A percentile compares a stretch with the other conserved stretches of the same genome.
Evolutionary conservation across 2,329 filamentous ascomycete species (phyloP).

Genomic region (Diaporthe ampelina): DNA sequence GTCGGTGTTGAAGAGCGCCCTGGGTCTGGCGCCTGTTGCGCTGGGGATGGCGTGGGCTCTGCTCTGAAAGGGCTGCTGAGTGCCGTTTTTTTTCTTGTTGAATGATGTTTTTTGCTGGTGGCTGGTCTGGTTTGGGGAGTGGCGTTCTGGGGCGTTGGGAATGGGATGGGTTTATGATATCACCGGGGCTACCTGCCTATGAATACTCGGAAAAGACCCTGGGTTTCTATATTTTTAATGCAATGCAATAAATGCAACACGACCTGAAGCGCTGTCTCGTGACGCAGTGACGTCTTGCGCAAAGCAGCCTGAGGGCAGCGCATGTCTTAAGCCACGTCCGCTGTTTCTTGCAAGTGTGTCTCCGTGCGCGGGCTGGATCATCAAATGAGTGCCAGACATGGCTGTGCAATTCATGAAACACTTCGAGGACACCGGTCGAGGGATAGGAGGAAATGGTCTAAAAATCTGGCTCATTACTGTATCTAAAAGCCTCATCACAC

Average conservation of each 20-base stretch:
- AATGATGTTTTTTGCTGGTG: neutral
- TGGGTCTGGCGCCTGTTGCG: slow-evolving; percentile 59
- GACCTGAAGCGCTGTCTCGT: too few species aligned
- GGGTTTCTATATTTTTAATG: slow-evolving; percentile 12
- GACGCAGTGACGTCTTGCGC: neutral
- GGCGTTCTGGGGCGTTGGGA: slow-evolving; percentile 10
- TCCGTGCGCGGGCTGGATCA: too few species aligned
- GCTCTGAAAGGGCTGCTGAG: neutral
- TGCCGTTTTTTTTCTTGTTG: rapidly evolving
- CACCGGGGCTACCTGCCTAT: neutral
- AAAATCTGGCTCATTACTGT: slow-evolving; percentile 14
- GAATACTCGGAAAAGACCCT: slow-evolving; percentile 2
- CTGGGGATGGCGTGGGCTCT: slow-evolving; percentile 54
- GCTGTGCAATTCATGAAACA: neutral
- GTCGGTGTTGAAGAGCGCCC: slow-evolving; percentile 47
- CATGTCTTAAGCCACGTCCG: neutral
- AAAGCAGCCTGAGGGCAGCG: neutral
- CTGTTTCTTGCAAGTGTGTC: too few species aligned
- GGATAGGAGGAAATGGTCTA: neutral
- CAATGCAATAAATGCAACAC: slow-evolving; percentile 2
- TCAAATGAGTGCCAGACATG: neutral
- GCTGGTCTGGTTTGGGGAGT: neutral
- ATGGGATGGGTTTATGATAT: slow-evolving; percentile 30
- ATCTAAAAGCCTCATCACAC: neutral
- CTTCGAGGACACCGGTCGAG: neutral